Percentiles rank a stretch among this genome's conserved stretches.
These are phyloP conservation scores for Rostrohypoxylon terebratum DNA, from an alignment of 495 filamentous ascomycete genomes.

Conservation along the genomic window DNA sequence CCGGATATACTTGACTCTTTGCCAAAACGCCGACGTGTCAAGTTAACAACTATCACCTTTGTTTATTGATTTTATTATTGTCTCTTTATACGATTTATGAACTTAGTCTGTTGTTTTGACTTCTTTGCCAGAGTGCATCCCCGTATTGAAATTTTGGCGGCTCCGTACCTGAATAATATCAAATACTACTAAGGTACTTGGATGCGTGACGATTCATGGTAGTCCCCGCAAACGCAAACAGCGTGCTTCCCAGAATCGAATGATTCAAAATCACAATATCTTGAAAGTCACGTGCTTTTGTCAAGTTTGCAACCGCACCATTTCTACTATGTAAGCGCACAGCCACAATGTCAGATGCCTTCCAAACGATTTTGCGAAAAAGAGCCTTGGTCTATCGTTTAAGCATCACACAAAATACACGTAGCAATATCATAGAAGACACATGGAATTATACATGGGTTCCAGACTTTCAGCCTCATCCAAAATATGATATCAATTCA, in stretches of 20 bases:
- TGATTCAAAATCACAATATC: conserved; percentile 16
- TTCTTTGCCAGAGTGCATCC: conserved; percentile 2
- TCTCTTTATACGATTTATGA: background rate
- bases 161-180: conserved; percentile 5
- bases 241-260: conserved; percentile 26
- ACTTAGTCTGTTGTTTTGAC: background rate
- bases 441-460: background rate
- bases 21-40: background rate
- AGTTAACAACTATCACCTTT: background rate
- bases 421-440: background rate
- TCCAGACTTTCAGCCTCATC: background rate
- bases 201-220: background rate
- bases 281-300: background rate
- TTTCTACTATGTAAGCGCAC: background rate
- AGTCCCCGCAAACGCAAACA: conserved; percentile 36
- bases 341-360: conserved; percentile 13
- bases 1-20: background rate
- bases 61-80: background rate
- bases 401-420: background rate
- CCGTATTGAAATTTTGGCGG: background rate
- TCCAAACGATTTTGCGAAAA: background rate
- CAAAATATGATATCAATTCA: conserved; percentile 8
- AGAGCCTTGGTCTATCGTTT: background rate
- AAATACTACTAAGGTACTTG: conserved; percentile 12
- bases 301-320: background rate